Percentiles rank a stretch among this genome's conserved stretches.
These are phyloP conservation scores for Coemansia sp. DNA, from an alignment of 192 early-diverging fungal genomes.

Conservation along the genomic window DNA sequence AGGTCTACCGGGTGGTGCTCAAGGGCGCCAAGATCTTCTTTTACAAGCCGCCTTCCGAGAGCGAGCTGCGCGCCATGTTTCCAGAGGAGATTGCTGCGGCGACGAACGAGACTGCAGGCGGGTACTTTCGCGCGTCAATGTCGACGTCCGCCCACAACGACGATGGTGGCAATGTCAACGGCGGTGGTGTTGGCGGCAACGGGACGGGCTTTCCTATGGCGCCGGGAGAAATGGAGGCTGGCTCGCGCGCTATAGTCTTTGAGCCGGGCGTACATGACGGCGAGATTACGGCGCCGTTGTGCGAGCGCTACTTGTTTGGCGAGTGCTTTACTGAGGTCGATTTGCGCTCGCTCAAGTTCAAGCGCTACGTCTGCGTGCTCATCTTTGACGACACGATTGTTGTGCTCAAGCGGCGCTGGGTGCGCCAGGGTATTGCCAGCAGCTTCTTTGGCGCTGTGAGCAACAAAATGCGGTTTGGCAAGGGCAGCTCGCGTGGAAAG, in stretches of 20 bases:
- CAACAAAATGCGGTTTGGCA: constrained; percentile 54
- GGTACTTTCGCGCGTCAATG: constrained; percentile 38
- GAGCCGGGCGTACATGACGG: constrained; percentile 58
- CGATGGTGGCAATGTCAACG: neutral
- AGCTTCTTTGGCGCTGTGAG: constrained; percentile 56
- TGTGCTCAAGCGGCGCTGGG: constrained; percentile 67
- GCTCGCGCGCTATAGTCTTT: constrained; percentile 56
- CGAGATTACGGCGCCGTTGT: constrained; percentile 52
- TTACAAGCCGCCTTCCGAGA: constrained; percentile 63
- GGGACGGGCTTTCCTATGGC: constrained; percentile 52
- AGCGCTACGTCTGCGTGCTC: constrained; percentile 61
- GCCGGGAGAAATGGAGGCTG: constrained; percentile 59
- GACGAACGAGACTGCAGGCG: constrained; percentile 49
- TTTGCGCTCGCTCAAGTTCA: constrained; percentile 58
- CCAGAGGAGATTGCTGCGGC: constrained; percentile 52
- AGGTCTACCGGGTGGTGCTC: constrained; percentile 68
- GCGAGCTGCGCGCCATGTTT: constrained; percentile 55
- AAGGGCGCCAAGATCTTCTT: constrained; percentile 75
- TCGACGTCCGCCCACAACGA: constrained; percentile 25
- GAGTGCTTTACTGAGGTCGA: constrained; percentile 68
- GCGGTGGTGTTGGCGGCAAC: constrained; percentile 1
- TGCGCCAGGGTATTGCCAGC: constrained; percentile 51
- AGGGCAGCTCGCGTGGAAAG: constrained; percentile 34
- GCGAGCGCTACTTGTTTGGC: constrained; percentile 62
- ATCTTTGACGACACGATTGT: constrained; percentile 65